Base-by-base conservation (phyloP, 2,329 filamentous ascomycete species). In the Fusarium sacchari region DNA sequence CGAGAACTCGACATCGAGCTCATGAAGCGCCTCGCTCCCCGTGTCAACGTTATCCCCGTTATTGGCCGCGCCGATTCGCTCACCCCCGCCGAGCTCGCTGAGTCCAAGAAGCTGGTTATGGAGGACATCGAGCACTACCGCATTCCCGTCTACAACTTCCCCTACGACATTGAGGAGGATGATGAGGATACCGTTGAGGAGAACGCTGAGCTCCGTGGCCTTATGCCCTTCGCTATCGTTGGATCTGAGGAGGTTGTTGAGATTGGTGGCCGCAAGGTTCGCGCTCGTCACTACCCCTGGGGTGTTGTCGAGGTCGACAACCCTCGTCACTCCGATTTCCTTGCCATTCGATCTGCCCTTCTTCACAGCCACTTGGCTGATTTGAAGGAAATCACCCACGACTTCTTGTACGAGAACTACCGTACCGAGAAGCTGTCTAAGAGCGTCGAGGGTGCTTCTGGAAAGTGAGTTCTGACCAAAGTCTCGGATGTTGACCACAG, bases 361-460 rank as follows among this genome's bases (percentile, higher is more conserved):
- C 90, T 99, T 72, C 96, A 99, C 89, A 98, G 95, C 86, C 96
- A 99, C 88, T 87, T 99, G 82, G 96, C 96, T 71, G 96, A 99
- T 84, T 87, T 99, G 80, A 99, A 99, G 91, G 96, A 99, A 85
- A 99, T 99, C 82, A 99, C 96, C 59, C 96, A 99, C 85, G 96
- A 99, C 85, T 99, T 99, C 92, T 88, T 99, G 75, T 99, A 99
- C 87, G 96, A 99, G 84, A 99, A 99, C 87, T 99, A 99, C 90
- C 95, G 96, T 94, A 99, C 96, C 81, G 96, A 99, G 93, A 98
- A 98, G 89, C 93, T 99, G 80, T 97, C 94, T 88, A 99, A 98
- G 94, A 98, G 95, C 83, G 96, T 99, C 78, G 95, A 98, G 82
- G 94, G 94, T 83, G 93, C 94, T 85, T 89, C 91, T 85, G 90